Base-by-base conservation (phyloP, 805 yeast species). In the Wickerhamomyces queroliae region DNA sequence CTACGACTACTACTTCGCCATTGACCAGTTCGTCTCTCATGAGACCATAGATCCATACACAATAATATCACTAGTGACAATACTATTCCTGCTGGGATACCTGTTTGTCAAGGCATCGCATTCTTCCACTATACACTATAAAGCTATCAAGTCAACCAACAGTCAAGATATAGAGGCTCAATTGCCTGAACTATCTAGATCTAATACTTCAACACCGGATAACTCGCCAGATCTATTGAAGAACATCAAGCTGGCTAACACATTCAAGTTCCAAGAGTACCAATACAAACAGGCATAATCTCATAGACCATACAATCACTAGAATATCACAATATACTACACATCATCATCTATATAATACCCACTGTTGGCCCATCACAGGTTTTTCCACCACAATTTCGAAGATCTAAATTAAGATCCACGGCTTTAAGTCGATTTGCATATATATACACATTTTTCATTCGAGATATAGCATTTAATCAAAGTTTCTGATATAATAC, bases 1-100 rank as follows among this genome's bases (percentile, higher is more conserved):
- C 32, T 49, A 46, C 30, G 53, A 49, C 36, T 49, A 49, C 37
- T 2, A n/a, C 3, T 28, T 47, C 30, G 50, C 43, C 9, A 11
- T 27, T 5, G 34, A 36, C 20, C 25, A 41, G 11, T 37, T 34
- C 21, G 38, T 35, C 15, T 20, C 23, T 8, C 33, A 31, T 31
- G 19, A 12, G 19, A 7, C 29, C 7, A 12, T n/a, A 9, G 7
- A 26, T n/a, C 18, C 33, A 11, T 3, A 19, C 8, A 4, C 21
- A 4, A 8, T 31, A 31, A 7, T 31, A 31, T 19, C n/a, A 19
- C 10, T 31, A 4, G 11, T 20, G 4, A 23, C n/a, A n/a, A n/a
- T n/a, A n/a, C n/a, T n/a, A n/a, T n/a, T n/a, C n/a, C n/a, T n/a
- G n/a, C n/a, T n/a, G n/a, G n/a, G n/a, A n/a, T n/a, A n/a, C n/a